phyloP scores from a whole-genome alignment of 306 rosid genomes.

The Nissolia schottii region DNA sequence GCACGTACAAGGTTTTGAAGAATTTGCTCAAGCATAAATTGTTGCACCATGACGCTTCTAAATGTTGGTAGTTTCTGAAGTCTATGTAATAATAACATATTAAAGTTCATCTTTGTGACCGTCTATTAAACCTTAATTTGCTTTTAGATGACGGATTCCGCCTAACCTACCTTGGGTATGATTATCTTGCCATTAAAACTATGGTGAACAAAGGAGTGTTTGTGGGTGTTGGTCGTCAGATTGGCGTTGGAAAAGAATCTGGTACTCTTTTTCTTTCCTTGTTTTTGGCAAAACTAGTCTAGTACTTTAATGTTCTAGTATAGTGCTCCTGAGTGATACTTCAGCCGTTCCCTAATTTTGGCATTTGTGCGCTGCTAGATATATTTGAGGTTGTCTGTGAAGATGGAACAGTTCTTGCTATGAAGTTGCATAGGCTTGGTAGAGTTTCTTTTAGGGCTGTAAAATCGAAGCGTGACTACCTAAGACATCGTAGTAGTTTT shows the following conservation, averaged over 20 bases:
- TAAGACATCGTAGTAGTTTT: conserved; percentile 78
- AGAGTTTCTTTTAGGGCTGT: conserved; percentile 92
- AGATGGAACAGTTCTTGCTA: conserved; percentile 79
- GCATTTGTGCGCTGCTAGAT: conserved; percentile 42
- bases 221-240: conserved; percentile 83
- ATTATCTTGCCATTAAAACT: conserved; percentile 92
- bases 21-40: conserved; percentile 81
- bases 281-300: background rate
- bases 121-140: conserved; percentile 8
- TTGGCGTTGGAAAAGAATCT: conserved; percentile 97
- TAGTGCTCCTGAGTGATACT: background rate
- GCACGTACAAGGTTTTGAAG: conserved; percentile 81
- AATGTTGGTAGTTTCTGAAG: conserved; percentile 52
- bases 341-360: background rate
- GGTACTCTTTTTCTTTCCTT: conserved; percentile 48
- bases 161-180: conserved; percentile 92
- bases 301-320: background rate
- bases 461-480: conserved; percentile 91
- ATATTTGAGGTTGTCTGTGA: conserved; percentile 89
- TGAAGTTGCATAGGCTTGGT: conserved; percentile 92
- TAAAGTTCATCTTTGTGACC: background rate
- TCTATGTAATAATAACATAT: background rate
- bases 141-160: conserved; percentile 87
- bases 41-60: conserved; percentile 87
- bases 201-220: conserved; percentile 88